Conservation (phyloP, 768 basidiomycete species). For the Boletellus emodensis region DNA sequence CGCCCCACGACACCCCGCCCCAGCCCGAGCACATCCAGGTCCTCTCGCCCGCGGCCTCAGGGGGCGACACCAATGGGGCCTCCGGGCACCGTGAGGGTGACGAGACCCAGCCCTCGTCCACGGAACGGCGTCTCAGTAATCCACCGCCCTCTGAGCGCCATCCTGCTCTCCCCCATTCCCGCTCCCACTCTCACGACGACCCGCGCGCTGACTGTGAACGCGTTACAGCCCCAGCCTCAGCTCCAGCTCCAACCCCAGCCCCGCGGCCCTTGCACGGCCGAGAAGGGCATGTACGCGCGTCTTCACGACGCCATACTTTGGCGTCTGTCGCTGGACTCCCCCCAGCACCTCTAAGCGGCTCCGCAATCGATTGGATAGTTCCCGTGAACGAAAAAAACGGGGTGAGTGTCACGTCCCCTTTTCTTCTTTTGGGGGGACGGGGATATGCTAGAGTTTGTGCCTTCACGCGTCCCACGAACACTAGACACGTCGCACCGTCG, state of each 20-base stretch:
- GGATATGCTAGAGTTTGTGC: neutral
- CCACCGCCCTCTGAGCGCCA: constrained; percentile 4
- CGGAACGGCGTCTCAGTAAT: constrained; percentile 9
- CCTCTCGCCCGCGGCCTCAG: neutral
- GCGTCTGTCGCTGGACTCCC: neutral
- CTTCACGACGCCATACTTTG: constrained; percentile 7
- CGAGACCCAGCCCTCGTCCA: neutral
- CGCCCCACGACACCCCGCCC: neutral
- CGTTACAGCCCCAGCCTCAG: no score
- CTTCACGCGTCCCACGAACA: neutral
- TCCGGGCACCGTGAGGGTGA: neutral
- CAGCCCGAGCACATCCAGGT: constrained; percentile 7
- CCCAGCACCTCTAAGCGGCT: neutral
- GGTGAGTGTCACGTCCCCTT: constrained; percentile 10
- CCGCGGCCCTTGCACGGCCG: constrained; percentile 12
- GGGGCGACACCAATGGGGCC: neutral
- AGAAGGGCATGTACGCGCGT: constrained; percentile 13
- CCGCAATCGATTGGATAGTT: constrained; percentile 26
- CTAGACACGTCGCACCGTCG: constrained; percentile 37
- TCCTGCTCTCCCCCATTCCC: neutral
- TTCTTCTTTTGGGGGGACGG: neutral
- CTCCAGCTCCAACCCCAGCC: neutral
- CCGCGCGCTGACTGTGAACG: constrained; percentile 10
- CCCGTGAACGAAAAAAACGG: constrained; percentile 19
- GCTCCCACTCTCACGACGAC: neutral